These are phyloP conservation scores for Begonia masoniana DNA, from an alignment of 306 rosid species.

Conservation along the genomic window DNA sequence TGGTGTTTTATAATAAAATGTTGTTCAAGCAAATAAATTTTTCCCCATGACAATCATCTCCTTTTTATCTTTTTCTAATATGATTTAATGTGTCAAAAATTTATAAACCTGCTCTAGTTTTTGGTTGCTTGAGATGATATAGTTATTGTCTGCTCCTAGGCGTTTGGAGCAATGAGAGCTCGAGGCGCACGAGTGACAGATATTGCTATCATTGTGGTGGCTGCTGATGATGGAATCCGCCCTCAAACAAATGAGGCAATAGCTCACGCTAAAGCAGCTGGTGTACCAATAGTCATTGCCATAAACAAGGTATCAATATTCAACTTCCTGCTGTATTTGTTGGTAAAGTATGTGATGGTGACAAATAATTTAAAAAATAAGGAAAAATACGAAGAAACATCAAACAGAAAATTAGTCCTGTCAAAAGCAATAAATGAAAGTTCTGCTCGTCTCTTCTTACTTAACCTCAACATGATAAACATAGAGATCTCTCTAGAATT, in stretches of 20 bases:
- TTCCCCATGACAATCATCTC: not conserved
- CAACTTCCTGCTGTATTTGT: too few relatives aligned
- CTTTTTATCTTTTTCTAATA: slow-evolving; percentile 8
- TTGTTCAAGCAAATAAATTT: not conserved
- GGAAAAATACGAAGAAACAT: too few relatives aligned
- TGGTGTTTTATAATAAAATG: slow-evolving; percentile 1
- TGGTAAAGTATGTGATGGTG: too few relatives aligned
- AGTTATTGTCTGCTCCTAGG: slow-evolving; percentile 36
- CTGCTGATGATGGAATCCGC: slow-evolving; percentile 97
- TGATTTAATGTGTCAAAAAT: too few relatives aligned
- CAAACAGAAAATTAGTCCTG: too few relatives aligned
- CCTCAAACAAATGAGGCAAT: slow-evolving; percentile 98
- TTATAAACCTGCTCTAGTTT: too few relatives aligned
- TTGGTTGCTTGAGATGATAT: slow-evolving; percentile 27
- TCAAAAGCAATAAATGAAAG: too few relatives aligned
- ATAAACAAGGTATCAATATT: slow-evolving; percentile 51
- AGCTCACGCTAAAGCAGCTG: slow-evolving; percentile 98
- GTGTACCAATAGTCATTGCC: slow-evolving; percentile 82
- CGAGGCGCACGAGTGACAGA: slow-evolving; percentile 99
- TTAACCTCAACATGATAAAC: too few relatives aligned
- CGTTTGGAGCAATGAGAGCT: slow-evolving; percentile 99
- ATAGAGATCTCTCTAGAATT: too few relatives aligned
- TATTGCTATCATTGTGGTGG: slow-evolving; percentile 86
- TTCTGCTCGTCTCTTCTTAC: too few relatives aligned
- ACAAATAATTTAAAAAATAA: too few relatives aligned